phyloP scores from a whole-genome alignment of 176 grass and related monocot genomes.

The Phoenix roebelenii region DNA sequence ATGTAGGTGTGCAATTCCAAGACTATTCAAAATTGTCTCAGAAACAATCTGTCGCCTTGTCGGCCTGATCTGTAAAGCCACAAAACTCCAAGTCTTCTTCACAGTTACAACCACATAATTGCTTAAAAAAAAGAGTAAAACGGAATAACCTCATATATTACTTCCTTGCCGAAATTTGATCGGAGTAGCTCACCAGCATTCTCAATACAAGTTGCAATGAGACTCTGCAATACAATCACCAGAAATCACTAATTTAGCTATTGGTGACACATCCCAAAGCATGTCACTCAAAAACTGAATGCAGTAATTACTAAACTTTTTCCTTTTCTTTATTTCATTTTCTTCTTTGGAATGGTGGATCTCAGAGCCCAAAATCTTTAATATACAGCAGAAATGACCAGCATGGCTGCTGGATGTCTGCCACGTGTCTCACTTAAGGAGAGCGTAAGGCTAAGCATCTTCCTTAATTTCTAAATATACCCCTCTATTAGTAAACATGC shows the following conservation, averaged over 20 bases:
- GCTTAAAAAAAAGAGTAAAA: background rate
- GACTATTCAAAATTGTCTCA: too few species aligned
- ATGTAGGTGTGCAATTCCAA: too few species aligned
- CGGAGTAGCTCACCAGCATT: constrained; percentile 64
- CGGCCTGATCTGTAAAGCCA: background rate
- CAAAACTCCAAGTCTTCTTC: background rate
- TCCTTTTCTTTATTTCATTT: background rate
- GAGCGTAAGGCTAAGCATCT: too few species aligned
- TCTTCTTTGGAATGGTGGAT: too few species aligned
- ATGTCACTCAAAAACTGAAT: background rate
- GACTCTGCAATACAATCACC: constrained; percentile 32
- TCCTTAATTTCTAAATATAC: too few species aligned
- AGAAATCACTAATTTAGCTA: background rate
- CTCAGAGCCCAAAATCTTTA: too few species aligned
- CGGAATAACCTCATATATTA: constrained; percentile 61
- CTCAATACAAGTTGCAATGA: constrained; percentile 49
- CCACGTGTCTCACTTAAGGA: too few species aligned
- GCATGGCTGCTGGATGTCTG: too few species aligned
- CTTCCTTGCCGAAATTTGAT: constrained; percentile 81
- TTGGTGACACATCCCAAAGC: background rate
- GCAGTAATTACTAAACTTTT: background rate
- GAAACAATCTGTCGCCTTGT: too few species aligned
- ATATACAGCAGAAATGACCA: too few species aligned
- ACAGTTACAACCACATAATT: background rate
- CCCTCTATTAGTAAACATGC: too few species aligned